A percentile compares a stretch with the other conserved stretches of the same genome.
phyloP scores from a whole-genome alignment of 257 asterid genomes.

The Voacanga thouarsii region DNA sequence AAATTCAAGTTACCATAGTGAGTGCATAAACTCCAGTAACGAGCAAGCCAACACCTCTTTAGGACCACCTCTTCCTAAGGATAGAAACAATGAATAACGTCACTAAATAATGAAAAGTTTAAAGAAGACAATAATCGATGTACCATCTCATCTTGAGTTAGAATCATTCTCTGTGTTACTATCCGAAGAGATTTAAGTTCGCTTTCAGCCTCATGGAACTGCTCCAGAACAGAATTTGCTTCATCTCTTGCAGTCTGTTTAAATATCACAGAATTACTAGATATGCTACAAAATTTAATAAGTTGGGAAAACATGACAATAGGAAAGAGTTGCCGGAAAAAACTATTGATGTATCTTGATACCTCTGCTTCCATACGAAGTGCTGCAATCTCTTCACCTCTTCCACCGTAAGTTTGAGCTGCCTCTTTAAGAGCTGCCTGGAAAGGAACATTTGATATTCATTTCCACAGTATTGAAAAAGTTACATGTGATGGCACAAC shows the following conservation, averaged over 20 bases:
- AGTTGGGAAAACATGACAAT: background rate
- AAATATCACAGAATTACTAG: background rate
- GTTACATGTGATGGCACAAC: too few relatives aligned
- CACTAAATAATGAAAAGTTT: conserved; percentile 19
- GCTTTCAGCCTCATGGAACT: conserved; percentile 43
- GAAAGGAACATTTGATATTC: background rate
- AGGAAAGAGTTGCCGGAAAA: background rate
- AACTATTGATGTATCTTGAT: conserved; percentile 15
- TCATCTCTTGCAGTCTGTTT: conserved; percentile 70
- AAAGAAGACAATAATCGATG: conserved; percentile 16
- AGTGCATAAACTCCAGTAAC: conserved; percentile 75
- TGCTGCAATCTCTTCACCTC: conserved; percentile 61
- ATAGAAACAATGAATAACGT: conserved; percentile 42
- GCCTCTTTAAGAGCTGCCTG: conserved; percentile 92
- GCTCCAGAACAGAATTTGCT: conserved; percentile 61
- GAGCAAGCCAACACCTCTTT: conserved; percentile 96
- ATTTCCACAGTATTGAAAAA: background rate
- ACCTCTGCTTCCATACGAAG: conserved; percentile 90
- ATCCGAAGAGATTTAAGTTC: conserved; percentile 60
- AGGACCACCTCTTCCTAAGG: conserved; percentile 88
- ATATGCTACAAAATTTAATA: background rate
- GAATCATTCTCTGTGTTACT: conserved; percentile 63
- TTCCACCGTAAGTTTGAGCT: conserved; percentile 67
- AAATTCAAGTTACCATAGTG: conserved; percentile 46
- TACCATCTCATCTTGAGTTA: conserved; percentile 86